Evolutionary conservation across 352 stramenopile species (phyloP).

Genomic region (Pythium aquatile): DNA sequence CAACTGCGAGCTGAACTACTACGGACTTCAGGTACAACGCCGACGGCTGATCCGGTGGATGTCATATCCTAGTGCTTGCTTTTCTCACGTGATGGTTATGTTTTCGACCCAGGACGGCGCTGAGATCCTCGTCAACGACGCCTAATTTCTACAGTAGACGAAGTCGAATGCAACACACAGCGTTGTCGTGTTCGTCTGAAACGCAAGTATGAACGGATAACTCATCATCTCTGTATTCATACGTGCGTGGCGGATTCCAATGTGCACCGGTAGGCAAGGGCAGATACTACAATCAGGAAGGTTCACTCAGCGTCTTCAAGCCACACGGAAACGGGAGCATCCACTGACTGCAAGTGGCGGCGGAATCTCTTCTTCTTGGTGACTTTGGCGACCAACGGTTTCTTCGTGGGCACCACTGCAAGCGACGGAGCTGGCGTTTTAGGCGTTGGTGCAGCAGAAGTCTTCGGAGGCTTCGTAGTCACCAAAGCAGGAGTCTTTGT

Average conservation of each 20-base stretch:
- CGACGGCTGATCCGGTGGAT: not conserved
- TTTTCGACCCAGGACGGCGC: constrained; percentile 44
- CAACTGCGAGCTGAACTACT: constrained; percentile 65
- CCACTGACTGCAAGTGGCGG: not conserved
- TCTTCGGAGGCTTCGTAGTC: not conserved
- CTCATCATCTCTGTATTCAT: too few relatives aligned
- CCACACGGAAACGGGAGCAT: not conserved
- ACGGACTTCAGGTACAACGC: constrained; percentile 56
- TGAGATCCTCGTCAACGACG: constrained; percentile 69
- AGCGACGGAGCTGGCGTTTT: not conserved
- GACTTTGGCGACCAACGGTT: not conserved
- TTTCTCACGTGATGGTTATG: not conserved
- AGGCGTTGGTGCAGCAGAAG: not conserved
- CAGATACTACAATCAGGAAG: too few relatives aligned
- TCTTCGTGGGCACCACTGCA: not conserved
- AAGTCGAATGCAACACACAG: not conserved
- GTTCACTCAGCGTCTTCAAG: not conserved
- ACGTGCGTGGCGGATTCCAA: not conserved
- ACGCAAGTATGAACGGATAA: too few relatives aligned
- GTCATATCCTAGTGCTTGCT: not conserved
- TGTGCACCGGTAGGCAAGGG: not conserved
- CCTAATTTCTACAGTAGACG: not conserved
- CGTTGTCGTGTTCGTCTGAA: not conserved
- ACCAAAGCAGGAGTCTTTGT: not conserved
- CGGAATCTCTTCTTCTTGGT: not conserved